Base-by-base conservation (phyloP, 768 basidiomycete genomes). In the Tricholoma hemisulphureum region DNA sequence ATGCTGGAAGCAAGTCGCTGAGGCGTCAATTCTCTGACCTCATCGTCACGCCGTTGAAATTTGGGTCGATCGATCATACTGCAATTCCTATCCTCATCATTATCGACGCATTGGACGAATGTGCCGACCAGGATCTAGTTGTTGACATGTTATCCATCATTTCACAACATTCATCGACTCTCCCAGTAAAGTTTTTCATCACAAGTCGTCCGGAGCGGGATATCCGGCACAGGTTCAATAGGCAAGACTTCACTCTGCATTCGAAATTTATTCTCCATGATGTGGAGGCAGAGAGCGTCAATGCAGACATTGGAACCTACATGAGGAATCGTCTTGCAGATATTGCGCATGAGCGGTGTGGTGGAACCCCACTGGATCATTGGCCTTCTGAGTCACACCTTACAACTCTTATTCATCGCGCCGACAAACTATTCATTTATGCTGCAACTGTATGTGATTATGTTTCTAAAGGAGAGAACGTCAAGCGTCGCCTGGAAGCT, bases 361-460 rank as follows among this genome's bases (percentile, higher is more conserved):
- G 13, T 24, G 21, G 21, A 45, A 23, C 24, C 10, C 13, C 21
- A 23, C 11, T 13, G 20, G 43, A 23, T 45, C 8, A 13, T 13
- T 45, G 43, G 43, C 43, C 43, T 13, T 4, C 43, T 18, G 21
- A 21, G 24, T 8, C 10, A 9, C 31, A 51, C 9, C 16, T 51
- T 14, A 32, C 9, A n/a, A 23, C 28, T 32, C 50, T 51, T 2
- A 16, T 51, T 31, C 50, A 32, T 31, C 29, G 8, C 9, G 29
- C 50, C 21, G 50, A 16, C 20, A 31, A 20, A 20, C 35, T 51
- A 4, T 51, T 51, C 50, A 51, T 51, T 9, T 51, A 51, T 28
- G 50, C 50, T 21, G 50, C 50, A 32, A 51, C 50, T 32, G 28
- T 24, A 51, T 51, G 50, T 14, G 50, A 51, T 9, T 51, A 51